Conservation (phyloP, 495 filamentous ascomycete species). For the Hypoxylon fragiforme region DNA sequence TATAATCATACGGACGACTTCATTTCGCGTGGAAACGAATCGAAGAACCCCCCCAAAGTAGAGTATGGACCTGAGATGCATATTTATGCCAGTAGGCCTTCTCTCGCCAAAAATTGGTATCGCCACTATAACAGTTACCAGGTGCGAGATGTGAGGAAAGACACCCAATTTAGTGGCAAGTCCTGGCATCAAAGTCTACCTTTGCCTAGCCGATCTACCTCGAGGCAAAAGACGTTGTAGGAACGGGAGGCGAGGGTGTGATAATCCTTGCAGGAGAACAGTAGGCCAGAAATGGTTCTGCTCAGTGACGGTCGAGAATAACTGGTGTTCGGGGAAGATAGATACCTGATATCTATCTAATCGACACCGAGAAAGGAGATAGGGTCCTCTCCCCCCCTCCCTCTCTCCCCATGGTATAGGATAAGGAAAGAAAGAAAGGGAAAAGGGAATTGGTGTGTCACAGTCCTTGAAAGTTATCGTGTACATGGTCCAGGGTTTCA, state of each 20-base stretch:
- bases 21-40: slow-evolving; percentile 25
- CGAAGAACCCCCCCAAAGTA: slow-evolving; percentile 9
- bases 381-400: too few relatives aligned
- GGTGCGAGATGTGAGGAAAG: slow-evolving; percentile 10
- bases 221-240: slow-evolving; percentile 14
- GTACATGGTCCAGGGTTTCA: slow-evolving; percentile 36
- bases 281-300: slow-evolving; percentile 29
- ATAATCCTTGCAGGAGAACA: slow-evolving; percentile 29
- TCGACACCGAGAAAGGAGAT: too few relatives aligned
- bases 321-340: neutral
- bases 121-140: slow-evolving; percentile 9
- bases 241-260: slow-evolving; percentile 30
- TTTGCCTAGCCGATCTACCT: slow-evolving; percentile 27
- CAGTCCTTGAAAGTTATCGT: slow-evolving; percentile 30
- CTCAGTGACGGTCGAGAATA: slow-evolving; percentile 8
- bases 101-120: slow-evolving; percentile 18
- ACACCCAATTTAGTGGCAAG: slow-evolving; percentile 25
- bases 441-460: neutral
- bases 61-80: slow-evolving; percentile 21
- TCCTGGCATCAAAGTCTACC: slow-evolving; percentile 17
- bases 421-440: neutral
- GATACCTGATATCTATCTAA: too few relatives aligned
- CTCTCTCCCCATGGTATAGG: neutral
- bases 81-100: slow-evolving; percentile 23
- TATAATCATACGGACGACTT: slow-evolving; percentile 15